Base-by-base conservation (phyloP, 148 eudicot species). In the Rhododendron simsii region DNA sequence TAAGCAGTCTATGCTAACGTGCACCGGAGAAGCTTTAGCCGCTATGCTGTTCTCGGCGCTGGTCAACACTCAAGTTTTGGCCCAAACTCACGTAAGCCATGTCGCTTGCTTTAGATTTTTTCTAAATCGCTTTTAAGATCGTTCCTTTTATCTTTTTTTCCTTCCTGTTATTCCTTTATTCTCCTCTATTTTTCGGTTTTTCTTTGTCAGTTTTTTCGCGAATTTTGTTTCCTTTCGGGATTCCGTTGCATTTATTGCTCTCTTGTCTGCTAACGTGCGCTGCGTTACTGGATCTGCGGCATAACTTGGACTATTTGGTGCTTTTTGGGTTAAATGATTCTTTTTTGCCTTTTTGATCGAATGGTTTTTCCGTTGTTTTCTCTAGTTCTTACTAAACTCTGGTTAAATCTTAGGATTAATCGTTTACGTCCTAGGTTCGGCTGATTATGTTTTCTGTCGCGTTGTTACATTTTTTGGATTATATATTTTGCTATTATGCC, bases 11-110 rank as follows among this genome's bases (percentile, higher is more conserved):
- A 10, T 73, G 86, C 86, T 84, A 73, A 84, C 80, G 28, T 84
- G 65, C 80, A 61, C 80, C 47, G 67, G 59, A 15, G 85, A 71
- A 48, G 79, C 85, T 48, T 83, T 83, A 12, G 63, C 79, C 20
- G 79, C 79, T 83, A 45, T 83, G 41, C 41, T 83, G 3, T 63
- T 30, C 15, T 69, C 80, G 33, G 80, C 80, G n/a, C 50, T 84
- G 30, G 47, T 84, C 86, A 50, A 50, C 74, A 6, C 48, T 2
- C 80, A 20, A n/a, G 63, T 48, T 84, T 33, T 23, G 15, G 78
- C 23, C 48, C 85, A 65, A 83, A 28, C 53, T 83, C 78, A 71
- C 23, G 85, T 83, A 69, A 83, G 79, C 16, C 20, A 20, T 50
- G 7, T 47, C 11, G 1, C 28, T 79, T 9, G 23, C 9, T 39